Percentiles rank a stretch among this genome's conserved stretches.
phyloP scores from a whole-genome alignment of 2,329 filamentous ascomycete genomes.

The Lasiodiplodia theobromae region DNA sequence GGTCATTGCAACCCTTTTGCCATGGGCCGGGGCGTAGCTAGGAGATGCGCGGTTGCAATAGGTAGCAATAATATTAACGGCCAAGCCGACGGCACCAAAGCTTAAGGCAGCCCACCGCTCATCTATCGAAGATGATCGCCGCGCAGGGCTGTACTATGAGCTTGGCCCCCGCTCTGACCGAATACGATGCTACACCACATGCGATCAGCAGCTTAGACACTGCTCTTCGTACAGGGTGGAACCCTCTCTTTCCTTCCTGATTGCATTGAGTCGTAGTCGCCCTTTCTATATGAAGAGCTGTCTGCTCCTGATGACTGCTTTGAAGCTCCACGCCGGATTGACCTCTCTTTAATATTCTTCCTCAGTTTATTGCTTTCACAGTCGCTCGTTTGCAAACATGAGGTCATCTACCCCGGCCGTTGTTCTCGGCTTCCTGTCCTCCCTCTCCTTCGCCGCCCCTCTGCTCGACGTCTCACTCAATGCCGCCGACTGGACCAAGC shows the following conservation, averaged over 20 bases:
- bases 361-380: neutral
- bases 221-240: conserved; percentile 19
- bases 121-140: neutral
- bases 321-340: neutral
- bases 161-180: conserved; percentile 3
- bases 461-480: neutral
- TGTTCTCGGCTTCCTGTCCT: conserved; percentile 8
- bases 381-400: conserved; percentile 25
- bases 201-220: conserved; percentile 9
- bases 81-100: neutral
- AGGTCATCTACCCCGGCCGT: conserved; percentile 14
- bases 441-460: conserved; percentile 17
- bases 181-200: conserved; percentile 26
- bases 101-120: conserved; percentile 6
- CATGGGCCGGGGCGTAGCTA: neutral
- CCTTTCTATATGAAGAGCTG: conserved; percentile 4
- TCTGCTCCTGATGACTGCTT: neutral
- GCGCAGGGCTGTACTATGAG: neutral
- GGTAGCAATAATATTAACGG: neutral
- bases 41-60: neutral
- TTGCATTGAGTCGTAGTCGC: neutral
- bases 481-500: conserved; percentile 21
- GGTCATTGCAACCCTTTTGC: neutral
- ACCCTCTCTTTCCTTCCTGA: neutral
- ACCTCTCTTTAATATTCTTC: neutral